phyloP scores from a whole-genome alignment of 164 flowering plant species.

The Magnolia sinica region DNA sequence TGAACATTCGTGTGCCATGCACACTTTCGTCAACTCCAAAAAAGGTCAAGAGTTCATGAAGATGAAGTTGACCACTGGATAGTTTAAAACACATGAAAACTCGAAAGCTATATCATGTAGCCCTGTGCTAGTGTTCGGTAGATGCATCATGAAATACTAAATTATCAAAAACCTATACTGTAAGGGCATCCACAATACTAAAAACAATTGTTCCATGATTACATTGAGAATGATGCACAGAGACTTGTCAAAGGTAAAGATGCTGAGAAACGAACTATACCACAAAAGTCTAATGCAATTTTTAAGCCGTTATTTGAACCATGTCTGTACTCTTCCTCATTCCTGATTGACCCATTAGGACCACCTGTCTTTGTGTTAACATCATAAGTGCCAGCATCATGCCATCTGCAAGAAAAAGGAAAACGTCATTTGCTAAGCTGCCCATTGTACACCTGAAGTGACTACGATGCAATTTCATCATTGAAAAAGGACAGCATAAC shows the following conservation, averaged over 20 bases:
- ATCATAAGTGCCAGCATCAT: slow-evolving; percentile 93
- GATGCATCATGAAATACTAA: not conserved
- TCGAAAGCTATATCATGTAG: not conserved
- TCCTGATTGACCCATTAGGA: slow-evolving; percentile 83
- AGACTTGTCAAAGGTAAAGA: not conserved
- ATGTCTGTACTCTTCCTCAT: slow-evolving; percentile 67
- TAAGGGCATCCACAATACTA: not conserved
- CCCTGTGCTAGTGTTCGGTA: not conserved
- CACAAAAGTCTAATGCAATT: slow-evolving; percentile 67
- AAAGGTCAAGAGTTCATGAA: not conserved
- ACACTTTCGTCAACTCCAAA: not conserved
- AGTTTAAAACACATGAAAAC: not conserved
- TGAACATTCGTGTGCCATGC: too few species aligned
- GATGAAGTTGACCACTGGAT: not conserved
- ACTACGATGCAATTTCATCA: too few species aligned
- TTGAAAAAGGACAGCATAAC: too few species aligned
- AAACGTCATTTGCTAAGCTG: too few species aligned
- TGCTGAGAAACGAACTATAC: not conserved
- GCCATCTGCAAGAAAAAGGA: slow-evolving; percentile 59
- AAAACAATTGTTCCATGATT: not conserved
- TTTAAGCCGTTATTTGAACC: slow-evolving; percentile 76
- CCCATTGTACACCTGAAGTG: too few species aligned
- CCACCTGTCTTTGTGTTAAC: slow-evolving; percentile 80
- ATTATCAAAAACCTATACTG: not conserved
- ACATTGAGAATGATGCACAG: not conserved